Evolutionary conservation across 2,329 filamentous ascomycete species (phyloP).

Genomic region (Aspergillus fumigatiaffinis): DNA sequence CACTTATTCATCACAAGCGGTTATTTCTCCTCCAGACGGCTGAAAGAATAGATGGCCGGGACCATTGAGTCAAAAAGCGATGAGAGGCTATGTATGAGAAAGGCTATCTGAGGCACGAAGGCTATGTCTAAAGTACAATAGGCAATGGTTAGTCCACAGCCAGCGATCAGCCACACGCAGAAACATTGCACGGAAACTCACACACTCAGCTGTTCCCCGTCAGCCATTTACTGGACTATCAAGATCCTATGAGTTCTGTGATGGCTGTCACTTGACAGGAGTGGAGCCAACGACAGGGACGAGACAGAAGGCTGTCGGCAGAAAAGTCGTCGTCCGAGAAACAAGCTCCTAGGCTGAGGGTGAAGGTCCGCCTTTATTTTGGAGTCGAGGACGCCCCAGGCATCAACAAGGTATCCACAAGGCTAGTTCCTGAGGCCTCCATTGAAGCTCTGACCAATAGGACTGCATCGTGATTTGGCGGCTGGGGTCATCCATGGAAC

Average conservation of each 20-base stretch:
- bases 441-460: constrained; percentile 10
- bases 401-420: constrained; percentile 25
- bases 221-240: constrained; percentile 20
- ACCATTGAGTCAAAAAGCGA: constrained; percentile 15
- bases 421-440: constrained; percentile 21
- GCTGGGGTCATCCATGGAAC: neutral
- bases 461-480: neutral
- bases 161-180: constrained; percentile 3
- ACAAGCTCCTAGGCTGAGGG: constrained; percentile 25
- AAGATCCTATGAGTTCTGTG: constrained; percentile 4
- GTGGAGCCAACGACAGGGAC: constrained; percentile 18
- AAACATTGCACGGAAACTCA: constrained; percentile 17
- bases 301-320: constrained; percentile 21
- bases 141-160: constrained; percentile 6
- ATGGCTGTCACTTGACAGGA: constrained; percentile 15
- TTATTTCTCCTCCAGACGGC: neutral
- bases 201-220: constrained; percentile 23
- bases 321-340: constrained; percentile 33
- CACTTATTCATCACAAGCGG: neutral
- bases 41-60: neutral
- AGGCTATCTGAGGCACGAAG: constrained; percentile 1
- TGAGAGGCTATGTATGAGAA: constrained; percentile 4
- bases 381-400: constrained; percentile 22
- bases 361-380: constrained; percentile 20
- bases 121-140: constrained; percentile 11